Percentiles rank a stretch among this genome's conserved stretches.
Evolutionary conservation across 2,329 filamentous ascomycete species (phyloP).

Genomic region (Lachnellula cervina): DNA sequence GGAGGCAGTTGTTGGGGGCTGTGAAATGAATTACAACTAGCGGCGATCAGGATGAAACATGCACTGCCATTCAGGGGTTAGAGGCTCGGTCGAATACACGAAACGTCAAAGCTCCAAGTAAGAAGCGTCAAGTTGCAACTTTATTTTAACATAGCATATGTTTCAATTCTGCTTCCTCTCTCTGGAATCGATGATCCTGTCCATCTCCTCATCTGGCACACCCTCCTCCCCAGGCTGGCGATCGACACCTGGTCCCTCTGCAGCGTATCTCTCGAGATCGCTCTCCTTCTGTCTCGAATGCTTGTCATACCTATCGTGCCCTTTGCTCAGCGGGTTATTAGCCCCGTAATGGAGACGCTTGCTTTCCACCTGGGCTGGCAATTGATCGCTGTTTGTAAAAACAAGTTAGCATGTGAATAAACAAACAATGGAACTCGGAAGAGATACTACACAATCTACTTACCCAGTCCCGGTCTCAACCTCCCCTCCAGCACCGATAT

Average conservation of each 20-base stretch:
- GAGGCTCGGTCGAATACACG: too few species aligned
- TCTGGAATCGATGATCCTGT: constrained; percentile 7
- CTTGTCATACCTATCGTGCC: constrained; percentile 35
- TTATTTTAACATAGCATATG: neutral
- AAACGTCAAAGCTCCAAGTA: too few species aligned
- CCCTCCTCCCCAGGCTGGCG: constrained; percentile 19
- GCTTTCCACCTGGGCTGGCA: constrained; percentile 15
- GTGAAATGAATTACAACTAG: too few species aligned
- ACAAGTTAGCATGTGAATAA: constrained; percentile 23
- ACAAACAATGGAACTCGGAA: neutral
- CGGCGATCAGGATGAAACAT: too few species aligned
- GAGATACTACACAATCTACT: constrained; percentile 22
- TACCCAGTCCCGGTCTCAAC: constrained; percentile 39
- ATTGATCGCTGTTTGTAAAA: constrained; percentile 28
- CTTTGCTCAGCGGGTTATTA: constrained; percentile 34
- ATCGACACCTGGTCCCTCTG: constrained; percentile 33
- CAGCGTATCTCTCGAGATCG: constrained; percentile 34
- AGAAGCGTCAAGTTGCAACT: too few species aligned
- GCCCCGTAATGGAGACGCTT: constrained; percentile 35
- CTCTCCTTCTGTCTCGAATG: constrained; percentile 35
- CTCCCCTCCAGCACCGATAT: constrained; percentile 34
- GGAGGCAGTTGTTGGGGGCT: too few species aligned
- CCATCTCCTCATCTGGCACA: constrained; percentile 24
- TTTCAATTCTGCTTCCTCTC: constrained; percentile 9
- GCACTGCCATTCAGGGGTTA: too few species aligned